phyloP scores from a whole-genome alignment of 192 early-diverging fungal species.

The Backusella circina region DNA sequence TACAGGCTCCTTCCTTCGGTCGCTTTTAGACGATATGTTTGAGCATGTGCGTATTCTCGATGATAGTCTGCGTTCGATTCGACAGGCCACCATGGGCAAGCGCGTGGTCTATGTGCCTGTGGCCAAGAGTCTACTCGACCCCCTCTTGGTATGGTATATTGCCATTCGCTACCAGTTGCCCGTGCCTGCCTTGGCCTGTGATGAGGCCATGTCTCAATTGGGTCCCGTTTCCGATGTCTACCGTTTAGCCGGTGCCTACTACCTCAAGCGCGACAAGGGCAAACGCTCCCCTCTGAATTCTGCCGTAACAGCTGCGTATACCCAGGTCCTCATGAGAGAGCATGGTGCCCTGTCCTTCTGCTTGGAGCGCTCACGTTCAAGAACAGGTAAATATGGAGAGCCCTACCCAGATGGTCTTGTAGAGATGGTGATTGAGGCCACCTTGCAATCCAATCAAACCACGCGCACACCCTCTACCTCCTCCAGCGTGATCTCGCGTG shows the following conservation, averaged over 20 bases:
- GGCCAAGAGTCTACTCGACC: constrained; percentile 31
- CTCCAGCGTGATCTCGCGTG: neutral
- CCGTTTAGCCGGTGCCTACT: constrained; percentile 33
- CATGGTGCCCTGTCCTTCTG: constrained; percentile 27
- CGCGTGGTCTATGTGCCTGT: constrained; percentile 39
- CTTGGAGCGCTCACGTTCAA: constrained; percentile 31
- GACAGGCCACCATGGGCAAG: constrained; percentile 26
- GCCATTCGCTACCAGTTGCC: constrained; percentile 31
- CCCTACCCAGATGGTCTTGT: constrained; percentile 29
- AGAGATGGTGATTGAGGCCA: constrained; percentile 36
- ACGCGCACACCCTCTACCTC: neutral
- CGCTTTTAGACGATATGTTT: constrained; percentile 30
- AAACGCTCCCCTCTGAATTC: constrained; percentile 31
- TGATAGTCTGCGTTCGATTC: constrained; percentile 19
- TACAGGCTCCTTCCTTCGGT: constrained; percentile 29
- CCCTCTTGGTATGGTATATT: constrained; percentile 34
- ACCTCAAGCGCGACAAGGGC: constrained; percentile 23
- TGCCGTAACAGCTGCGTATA: constrained; percentile 33
- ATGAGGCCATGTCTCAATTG: constrained; percentile 27
- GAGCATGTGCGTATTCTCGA: constrained; percentile 25
- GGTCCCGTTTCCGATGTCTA: constrained; percentile 35
- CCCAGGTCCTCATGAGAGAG: constrained; percentile 30
- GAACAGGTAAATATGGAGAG: constrained; percentile 28
- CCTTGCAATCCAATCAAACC: constrained; percentile 28
- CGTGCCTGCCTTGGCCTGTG: constrained; percentile 32